Evolutionary conservation across 441 rosid genomes (phyloP).

Genomic region (Syzygium syzygioides): DNA sequence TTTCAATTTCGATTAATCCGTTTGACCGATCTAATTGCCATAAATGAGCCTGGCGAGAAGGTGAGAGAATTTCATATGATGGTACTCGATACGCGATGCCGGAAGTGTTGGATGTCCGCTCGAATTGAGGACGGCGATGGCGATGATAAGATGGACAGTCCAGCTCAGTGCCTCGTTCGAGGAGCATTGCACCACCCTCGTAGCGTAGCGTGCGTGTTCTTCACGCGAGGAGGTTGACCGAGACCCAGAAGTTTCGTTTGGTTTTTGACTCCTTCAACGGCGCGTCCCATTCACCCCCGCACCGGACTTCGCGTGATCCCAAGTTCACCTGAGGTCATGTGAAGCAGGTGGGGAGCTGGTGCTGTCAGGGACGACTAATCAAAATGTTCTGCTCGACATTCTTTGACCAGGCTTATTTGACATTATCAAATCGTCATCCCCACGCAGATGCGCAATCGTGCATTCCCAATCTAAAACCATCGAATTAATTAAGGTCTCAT

Average conservation of each 20-base stretch:
- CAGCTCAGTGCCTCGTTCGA: no score
- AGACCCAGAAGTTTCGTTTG: not conserved
- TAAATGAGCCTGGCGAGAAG: no score
- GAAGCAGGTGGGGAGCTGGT: not conserved
- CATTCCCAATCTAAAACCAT: not conserved
- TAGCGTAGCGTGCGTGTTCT: no score
- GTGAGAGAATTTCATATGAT: no score
- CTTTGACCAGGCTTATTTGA: not conserved
- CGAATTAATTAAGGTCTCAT: not conserved
- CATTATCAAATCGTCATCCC: not conserved
- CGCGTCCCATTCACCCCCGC: not conserved
- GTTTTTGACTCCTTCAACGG: not conserved
- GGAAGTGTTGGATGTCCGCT: no score
- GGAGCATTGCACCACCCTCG: no score
- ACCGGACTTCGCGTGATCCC: not conserved
- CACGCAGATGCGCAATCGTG: not conserved
- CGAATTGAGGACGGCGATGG: accelerated
- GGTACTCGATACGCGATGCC: no score
- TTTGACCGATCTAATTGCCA: no score
- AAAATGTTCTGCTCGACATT: not conserved
- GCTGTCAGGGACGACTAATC: not conserved
- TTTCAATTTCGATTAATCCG: no score
- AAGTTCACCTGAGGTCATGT: not conserved
- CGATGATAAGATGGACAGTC: no score
- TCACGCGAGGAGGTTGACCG: not conserved